A percentile compares a stretch with the other conserved stretches of the same genome.
These are phyloP conservation scores for Pseudogymnoascus pannorum DNA, from an alignment of 2,329 filamentous ascomycete species.

Conservation along the genomic window DNA sequence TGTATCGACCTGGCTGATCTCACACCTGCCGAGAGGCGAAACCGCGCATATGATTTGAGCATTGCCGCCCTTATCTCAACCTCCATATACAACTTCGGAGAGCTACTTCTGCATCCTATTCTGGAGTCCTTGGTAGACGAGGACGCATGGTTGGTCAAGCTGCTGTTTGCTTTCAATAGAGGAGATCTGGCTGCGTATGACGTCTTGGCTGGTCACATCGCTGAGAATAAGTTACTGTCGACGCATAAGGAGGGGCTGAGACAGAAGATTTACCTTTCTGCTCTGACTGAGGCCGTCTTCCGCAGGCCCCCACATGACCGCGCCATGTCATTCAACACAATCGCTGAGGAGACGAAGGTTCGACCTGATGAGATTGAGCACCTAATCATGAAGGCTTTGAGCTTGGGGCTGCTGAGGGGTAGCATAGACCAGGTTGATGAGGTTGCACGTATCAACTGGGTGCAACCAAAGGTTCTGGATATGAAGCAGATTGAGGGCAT, in stretches of 20 bases:
- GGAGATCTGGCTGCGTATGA: conserved; percentile 88
- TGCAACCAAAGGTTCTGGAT: conserved; percentile 96
- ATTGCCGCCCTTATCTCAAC: conserved; percentile 89
- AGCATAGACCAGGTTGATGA: conserved; percentile 95
- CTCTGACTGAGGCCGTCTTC: conserved; percentile 93
- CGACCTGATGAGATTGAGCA: conserved; percentile 90
- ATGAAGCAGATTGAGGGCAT: conserved; percentile 92
- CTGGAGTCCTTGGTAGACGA: conserved; percentile 75
- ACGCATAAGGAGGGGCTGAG: conserved; percentile 78
- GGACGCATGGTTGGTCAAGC: conserved; percentile 82
- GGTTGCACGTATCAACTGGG: conserved; percentile 94
- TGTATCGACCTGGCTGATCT: conserved; percentile 82
- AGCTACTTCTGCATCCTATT: conserved; percentile 95
- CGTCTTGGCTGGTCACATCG: conserved; percentile 70
- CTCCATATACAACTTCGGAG: conserved; percentile 98
- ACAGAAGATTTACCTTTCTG: conserved; percentile 96
- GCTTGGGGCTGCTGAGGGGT: conserved; percentile 78
- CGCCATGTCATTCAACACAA: conserved; percentile 84
- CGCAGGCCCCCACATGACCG: conserved; percentile 91
- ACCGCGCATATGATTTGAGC: conserved; percentile 84
- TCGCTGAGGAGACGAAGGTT: conserved; percentile 88
- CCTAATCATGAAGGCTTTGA: conserved; percentile 97
- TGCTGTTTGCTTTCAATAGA: conserved; percentile 97
- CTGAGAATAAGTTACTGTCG: conserved; percentile 69
- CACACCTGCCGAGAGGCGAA: conserved; percentile 65